Conservation (phyloP, 2,329 filamentous ascomycete species). For the Helminthosporium solani region DNA sequence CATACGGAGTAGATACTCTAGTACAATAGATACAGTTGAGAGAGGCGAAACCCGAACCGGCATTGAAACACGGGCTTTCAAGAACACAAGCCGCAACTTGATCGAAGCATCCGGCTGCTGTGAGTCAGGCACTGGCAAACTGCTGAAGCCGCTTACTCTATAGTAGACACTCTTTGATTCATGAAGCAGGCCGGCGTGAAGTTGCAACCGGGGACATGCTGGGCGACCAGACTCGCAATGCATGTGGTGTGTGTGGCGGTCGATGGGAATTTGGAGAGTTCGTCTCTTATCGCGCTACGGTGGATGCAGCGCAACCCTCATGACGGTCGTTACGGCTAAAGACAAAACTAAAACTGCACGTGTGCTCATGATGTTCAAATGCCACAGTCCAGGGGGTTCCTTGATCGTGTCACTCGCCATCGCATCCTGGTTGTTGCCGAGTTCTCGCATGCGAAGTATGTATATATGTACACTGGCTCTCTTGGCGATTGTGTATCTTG, state of each 20-base stretch:
- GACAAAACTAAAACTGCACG: conserved; percentile 14
- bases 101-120: conserved; percentile 6
- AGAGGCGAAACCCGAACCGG: conserved; percentile 12
- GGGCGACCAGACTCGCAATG: neutral
- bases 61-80: conserved; percentile 13
- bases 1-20: neutral
- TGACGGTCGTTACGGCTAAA: conserved; percentile 16
- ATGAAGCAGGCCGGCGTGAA: neutral
- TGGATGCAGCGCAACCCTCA: neutral
- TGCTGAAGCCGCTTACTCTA: neutral
- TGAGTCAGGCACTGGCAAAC: conserved; percentile 6
- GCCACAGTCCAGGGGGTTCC: conserved; percentile 15
- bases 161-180: too few relatives aligned
- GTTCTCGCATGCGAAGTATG: neutral
- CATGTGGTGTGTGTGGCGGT: too few relatives aligned
- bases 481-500: too few relatives aligned
- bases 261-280: neutral
- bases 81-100: conserved; percentile 3
- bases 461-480: too few relatives aligned
- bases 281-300: conserved; percentile 4
- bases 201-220: neutral
- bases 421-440: neutral
- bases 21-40: neutral
- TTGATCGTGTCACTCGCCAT: neutral
- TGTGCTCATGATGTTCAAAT: conserved; percentile 10